phyloP scores from a whole-genome alignment of 345 rosid species.

The Pistacia vera region DNA sequence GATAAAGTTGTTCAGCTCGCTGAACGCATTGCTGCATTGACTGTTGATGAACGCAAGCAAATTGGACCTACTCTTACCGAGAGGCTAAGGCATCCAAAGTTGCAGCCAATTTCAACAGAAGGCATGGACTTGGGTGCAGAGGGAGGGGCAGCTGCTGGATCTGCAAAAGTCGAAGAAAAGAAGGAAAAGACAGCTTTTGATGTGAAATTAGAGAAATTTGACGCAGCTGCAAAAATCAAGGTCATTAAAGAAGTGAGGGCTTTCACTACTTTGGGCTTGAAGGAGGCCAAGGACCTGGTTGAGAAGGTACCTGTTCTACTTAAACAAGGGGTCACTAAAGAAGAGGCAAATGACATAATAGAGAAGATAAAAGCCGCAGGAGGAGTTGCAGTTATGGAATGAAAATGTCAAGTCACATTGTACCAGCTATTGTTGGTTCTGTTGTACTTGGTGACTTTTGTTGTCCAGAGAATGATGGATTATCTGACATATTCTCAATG shows the following conservation, averaged over 20 bases:
- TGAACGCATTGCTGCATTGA: slow-evolving; percentile 45
- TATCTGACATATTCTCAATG: not conserved
- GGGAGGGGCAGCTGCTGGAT: slow-evolving; percentile 31
- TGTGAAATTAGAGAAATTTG: slow-evolving; percentile 59
- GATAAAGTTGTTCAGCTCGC: slow-evolving; percentile 58
- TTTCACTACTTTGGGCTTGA: slow-evolving; percentile 50
- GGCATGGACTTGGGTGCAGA: slow-evolving; percentile 33
- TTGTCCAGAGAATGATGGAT: not conserved
- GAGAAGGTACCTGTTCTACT: slow-evolving; percentile 49
- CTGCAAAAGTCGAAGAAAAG: slow-evolving; percentile 37
- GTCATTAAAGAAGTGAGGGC: slow-evolving; percentile 53
- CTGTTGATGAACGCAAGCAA: slow-evolving; percentile 40
- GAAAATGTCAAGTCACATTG: slow-evolving; percentile 6
- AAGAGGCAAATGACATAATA: slow-evolving; percentile 44
- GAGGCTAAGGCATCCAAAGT: slow-evolving; percentile 34
- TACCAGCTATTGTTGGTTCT: not conserved
- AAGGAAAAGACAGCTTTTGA: slow-evolving; percentile 48
- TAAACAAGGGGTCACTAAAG: slow-evolving; percentile 50
- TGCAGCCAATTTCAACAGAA: slow-evolving; percentile 35
- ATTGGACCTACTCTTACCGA: slow-evolving; percentile 36
- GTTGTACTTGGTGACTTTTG: not conserved
- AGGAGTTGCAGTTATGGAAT: slow-evolving; percentile 53
- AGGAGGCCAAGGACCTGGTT: slow-evolving; percentile 57
- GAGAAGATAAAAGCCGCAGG: slow-evolving; percentile 55
- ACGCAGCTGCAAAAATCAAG: slow-evolving; percentile 49